Percentiles rank a stretch among this genome's conserved stretches.
Conservation (phyloP, 352 stramenopile species). For the Globisporangium apiculatum region DNA sequence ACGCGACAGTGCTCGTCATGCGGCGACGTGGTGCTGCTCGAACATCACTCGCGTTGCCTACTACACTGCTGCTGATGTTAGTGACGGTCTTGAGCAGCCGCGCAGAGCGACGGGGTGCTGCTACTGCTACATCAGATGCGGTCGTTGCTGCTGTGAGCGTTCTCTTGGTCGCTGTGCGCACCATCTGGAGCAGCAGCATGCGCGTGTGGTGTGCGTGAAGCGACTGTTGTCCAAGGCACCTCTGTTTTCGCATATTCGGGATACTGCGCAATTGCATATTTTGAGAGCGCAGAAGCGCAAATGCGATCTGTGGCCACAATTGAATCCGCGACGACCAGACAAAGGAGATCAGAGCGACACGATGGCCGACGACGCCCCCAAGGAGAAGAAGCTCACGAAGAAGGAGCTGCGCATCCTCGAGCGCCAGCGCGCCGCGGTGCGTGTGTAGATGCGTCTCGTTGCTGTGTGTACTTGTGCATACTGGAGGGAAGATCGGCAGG, state of each 20-base stretch:
- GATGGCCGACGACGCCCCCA: conserved; percentile 54
- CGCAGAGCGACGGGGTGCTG: conserved; percentile 6
- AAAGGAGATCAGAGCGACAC: conserved; percentile 4
- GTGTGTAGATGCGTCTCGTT: conserved; percentile 2
- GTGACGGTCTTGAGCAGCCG: neutral
- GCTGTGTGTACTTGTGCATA: conserved; percentile 6
- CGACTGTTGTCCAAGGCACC: neutral
- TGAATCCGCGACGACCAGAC: conserved; percentile 5
- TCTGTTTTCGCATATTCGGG: neutral
- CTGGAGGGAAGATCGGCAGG: neutral
- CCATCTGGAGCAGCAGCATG: neutral
- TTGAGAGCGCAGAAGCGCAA: neutral
- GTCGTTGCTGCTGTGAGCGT: neutral
- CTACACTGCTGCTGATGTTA: too few species aligned
- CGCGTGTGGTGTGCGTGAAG: neutral
- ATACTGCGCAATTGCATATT: neutral
- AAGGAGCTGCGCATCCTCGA: conserved; percentile 88
- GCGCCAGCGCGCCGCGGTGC: conserved; percentile 71
- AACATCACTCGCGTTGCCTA: neutral
- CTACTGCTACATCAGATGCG: neutral
- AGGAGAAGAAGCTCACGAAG: conserved; percentile 85
- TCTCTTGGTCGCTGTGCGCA: neutral
- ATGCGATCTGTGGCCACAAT: conserved; percentile 1
- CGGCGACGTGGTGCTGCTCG: neutral
- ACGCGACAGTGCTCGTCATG: neutral